These are phyloP conservation scores for Plasmopara muralis DNA, from an alignment of 352 stramenopile genomes.

Conservation along the genomic window DNA sequence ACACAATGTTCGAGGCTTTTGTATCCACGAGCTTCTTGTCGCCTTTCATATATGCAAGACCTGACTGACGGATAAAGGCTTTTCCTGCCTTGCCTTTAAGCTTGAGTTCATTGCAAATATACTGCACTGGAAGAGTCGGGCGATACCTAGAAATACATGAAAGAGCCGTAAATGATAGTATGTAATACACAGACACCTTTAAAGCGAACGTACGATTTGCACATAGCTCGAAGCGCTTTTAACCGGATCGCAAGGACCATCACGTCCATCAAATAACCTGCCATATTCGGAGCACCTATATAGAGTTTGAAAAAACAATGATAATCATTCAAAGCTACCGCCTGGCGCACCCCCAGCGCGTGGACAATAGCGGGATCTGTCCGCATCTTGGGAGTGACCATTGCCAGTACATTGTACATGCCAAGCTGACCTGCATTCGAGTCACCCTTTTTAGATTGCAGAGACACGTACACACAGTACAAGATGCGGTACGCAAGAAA, in stretches of 20 bases:
- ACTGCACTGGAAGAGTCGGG: conserved; percentile 63
- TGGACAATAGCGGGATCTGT: conserved; percentile 52
- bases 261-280: conserved; percentile 85
- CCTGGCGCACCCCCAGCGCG: conserved; percentile 70
- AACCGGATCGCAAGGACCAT: conserved; percentile 80
- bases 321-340: conserved; percentile 82
- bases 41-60: conserved; percentile 57
- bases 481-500: conserved; percentile 87
- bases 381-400: conserved; percentile 46
- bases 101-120: conserved; percentile 68
- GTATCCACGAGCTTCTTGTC: conserved; percentile 66
- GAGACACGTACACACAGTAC: conserved; percentile 86
- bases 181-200: background rate
- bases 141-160: conserved; percentile 45
- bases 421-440: conserved; percentile 78
- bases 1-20: conserved; percentile 80
- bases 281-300: conserved; percentile 83
- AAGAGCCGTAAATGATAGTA: conserved; percentile 12
- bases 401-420: conserved; percentile 76
- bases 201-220: conserved; percentile 71
- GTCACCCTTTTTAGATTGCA: conserved; percentile 83
- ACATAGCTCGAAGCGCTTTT: conserved; percentile 75
- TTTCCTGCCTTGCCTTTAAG: conserved; percentile 64
- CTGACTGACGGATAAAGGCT: conserved; percentile 67
- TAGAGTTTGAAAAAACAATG: conserved; percentile 87